Evolutionary conservation across 352 stramenopile genomes (phyloP).

Genomic region (Phytophthora tubulina): DNA sequence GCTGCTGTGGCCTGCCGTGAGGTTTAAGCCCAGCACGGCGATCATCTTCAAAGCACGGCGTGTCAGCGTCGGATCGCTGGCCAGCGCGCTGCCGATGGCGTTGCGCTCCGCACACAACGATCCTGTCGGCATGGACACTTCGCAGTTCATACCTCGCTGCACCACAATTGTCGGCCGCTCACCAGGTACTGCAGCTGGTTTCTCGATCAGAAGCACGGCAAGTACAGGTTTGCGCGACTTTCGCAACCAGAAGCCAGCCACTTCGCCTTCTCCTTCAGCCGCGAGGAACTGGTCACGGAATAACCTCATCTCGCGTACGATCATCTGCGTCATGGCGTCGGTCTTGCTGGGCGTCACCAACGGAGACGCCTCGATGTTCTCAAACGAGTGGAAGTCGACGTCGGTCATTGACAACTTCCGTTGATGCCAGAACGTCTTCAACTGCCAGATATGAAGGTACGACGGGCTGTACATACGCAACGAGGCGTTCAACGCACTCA

Average conservation of each 20-base stretch:
- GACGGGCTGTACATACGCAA: slow-evolving; percentile 95
- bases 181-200: slow-evolving; percentile 52
- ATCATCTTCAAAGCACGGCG: slow-evolving; percentile 95
- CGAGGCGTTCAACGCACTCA: slow-evolving; percentile 96
- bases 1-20: slow-evolving; percentile 37
- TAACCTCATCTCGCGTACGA: slow-evolving; percentile 94
- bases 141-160: slow-evolving; percentile 99
- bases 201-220: slow-evolving; percentile 96
- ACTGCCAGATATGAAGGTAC: slow-evolving; percentile 98
- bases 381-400: slow-evolving; percentile 97
- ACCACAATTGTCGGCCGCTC: slow-evolving; percentile 68
- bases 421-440: slow-evolving; percentile 99
- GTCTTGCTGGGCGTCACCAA: slow-evolving; percentile 86
- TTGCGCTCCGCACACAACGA: slow-evolving; percentile 98
- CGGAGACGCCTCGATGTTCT: slow-evolving; percentile 97
- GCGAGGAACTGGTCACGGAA: slow-evolving; percentile 89
- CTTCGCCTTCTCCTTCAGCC: slow-evolving; percentile 83
- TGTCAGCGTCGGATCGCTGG: slow-evolving; percentile 92
- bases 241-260: slow-evolving; percentile 97
- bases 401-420: slow-evolving; percentile 95
- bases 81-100: slow-evolving; percentile 97
- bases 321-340: slow-evolving; percentile 81
- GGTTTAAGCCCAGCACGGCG: slow-evolving; percentile 93
- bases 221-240: slow-evolving; percentile 99
- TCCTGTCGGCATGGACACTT: slow-evolving; percentile 97